A percentile compares a stretch with the other conserved stretches of the same genome.
These are phyloP conservation scores for Edaphochlamys debaryana DNA, from an alignment of 139 green algal genomes.

Conservation along the genomic window DNA sequence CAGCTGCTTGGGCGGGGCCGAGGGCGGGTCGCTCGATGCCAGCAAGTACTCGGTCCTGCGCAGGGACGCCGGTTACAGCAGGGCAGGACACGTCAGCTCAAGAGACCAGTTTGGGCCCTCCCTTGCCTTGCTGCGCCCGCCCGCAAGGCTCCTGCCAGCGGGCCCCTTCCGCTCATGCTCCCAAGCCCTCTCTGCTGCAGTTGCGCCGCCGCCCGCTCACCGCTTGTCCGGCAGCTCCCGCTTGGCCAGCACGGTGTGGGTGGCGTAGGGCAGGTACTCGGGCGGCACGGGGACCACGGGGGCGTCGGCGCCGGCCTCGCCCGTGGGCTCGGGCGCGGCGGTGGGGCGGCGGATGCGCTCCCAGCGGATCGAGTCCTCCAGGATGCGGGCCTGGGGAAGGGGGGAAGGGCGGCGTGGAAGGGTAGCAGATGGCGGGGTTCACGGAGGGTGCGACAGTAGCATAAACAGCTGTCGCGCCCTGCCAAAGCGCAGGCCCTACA, in stretches of 20 bases:
- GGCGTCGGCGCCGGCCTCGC: background rate
- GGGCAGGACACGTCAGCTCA: too few species aligned
- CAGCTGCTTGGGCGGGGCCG: too few species aligned
- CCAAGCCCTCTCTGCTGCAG: background rate
- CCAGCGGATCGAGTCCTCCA: constrained; percentile 32
- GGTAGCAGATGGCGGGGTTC: too few species aligned
- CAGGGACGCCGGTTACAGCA: too few species aligned
- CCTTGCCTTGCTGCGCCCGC: too few species aligned
- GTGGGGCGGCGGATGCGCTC: constrained; percentile 13
- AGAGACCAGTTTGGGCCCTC: too few species aligned
- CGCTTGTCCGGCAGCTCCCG: constrained; percentile 10
- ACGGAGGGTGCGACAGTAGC: too few species aligned
- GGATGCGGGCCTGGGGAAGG: background rate
- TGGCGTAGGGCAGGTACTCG: background rate
- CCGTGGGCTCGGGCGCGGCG: background rate
- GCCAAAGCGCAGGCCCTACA: too few species aligned
- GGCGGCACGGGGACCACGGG: background rate
- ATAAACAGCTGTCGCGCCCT: too few species aligned
- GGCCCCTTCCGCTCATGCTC: background rate
- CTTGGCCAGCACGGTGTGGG: background rate
- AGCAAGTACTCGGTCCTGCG: too few species aligned
- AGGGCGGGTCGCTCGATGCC: too few species aligned
- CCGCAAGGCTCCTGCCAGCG: background rate
- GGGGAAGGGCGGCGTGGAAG: background rate
- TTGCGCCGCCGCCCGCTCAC: too few species aligned